phyloP scores from a whole-genome alignment of 331 rosid species.

The Telfairia occidentalis region DNA sequence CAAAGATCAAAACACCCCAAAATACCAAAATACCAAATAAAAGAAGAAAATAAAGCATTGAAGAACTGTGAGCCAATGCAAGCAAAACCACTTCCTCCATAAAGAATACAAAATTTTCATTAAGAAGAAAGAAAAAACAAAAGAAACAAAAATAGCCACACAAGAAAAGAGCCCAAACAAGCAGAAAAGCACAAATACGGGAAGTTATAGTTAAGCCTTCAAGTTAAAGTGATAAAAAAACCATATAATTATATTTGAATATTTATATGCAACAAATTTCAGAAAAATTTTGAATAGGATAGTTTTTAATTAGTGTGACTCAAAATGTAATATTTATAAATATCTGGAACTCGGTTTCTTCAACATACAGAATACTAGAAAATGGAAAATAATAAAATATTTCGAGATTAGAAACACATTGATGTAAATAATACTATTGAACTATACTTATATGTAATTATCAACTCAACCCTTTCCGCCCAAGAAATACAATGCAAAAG shows the following conservation, averaged over 20 bases:
- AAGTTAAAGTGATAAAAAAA: not conserved
- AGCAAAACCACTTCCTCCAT: too few species aligned
- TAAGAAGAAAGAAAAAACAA: not conserved
- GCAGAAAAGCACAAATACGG: not conserved
- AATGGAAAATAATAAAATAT: not conserved
- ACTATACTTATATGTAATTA: not conserved
- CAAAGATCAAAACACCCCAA: too few species aligned
- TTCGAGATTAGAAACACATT: not conserved
- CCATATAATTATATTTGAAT: not conserved
- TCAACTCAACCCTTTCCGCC: not conserved
- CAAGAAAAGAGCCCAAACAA: not conserved
- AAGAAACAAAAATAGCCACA: not conserved
- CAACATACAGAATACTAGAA: not conserved
- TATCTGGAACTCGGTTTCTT: not conserved
- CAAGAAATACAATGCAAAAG: constrained; percentile 1
- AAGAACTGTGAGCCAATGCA: too few species aligned
- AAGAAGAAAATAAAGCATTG: too few species aligned
- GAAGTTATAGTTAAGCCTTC: not conserved
- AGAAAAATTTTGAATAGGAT: not conserved
- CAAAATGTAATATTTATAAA: not conserved
- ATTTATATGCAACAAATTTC: not conserved
- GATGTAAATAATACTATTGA: not conserved
- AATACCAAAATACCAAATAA: too few species aligned
- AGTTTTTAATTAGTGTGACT: not conserved
- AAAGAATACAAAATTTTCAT: not conserved